Evolutionary conservation across 116 monocot genomes (phyloP), one percentile per base, ranked within the genome.

Genomic region (Thalassia testudinum): DNA sequence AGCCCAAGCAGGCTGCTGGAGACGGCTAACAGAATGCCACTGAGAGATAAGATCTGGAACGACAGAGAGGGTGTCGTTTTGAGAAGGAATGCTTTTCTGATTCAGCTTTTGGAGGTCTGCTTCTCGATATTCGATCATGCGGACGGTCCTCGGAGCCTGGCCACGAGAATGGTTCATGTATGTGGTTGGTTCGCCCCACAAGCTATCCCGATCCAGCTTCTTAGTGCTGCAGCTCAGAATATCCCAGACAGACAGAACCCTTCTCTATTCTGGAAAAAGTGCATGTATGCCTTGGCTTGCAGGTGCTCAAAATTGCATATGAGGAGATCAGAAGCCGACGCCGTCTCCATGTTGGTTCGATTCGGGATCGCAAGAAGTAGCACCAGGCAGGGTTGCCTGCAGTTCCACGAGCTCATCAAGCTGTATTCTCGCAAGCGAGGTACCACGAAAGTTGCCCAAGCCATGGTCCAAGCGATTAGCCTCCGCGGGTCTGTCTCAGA

Each of bases 81-180:
- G 37, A 71, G 56, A 57, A 54, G 54, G 18, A 67, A 82, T 29
- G 12, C 61, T 16, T 78, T 80, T 56, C 63, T 92, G 21, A 51
- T 83, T 60, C 77, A 80, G 57, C 77, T 92, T 23, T 34, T 92
- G 20, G 92, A 92, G 63, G 92, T 83, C 21, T 92, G 92, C 43
- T 72, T 92, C 49, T 92, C 86, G 2, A 86, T 92, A 67, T 86
- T 92, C 57, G 86, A 92, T 62, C 92, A 86, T 73, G 86, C 80
- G 0, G 86, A 86, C 60, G 86, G 92, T 6, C 75, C 77, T 12
- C 60, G 66, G 70, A 82, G 86, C 53, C 61, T 92, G 63, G 82
- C 86, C 15, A 72, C 78, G 12, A 78, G 79, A 71, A 92, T 92
- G 83, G 78, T 82, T 57, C 80, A 80, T 45, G 83, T 75, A 12